Conservation (phyloP, 106 monocot genomes). For the Agapanthus africanus region DNA sequence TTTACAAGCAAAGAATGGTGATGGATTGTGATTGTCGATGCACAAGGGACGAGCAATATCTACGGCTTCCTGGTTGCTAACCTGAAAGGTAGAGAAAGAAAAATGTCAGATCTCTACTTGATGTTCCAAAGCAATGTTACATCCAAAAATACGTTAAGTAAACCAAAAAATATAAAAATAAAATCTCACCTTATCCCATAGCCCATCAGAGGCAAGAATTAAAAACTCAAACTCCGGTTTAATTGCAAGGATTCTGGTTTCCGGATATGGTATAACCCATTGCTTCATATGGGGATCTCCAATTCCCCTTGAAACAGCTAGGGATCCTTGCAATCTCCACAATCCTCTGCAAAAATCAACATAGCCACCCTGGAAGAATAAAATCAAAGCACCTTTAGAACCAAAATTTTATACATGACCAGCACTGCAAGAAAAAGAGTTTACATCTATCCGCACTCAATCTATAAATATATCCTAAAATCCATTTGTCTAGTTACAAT, state of each 20-base stretch:
- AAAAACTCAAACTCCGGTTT: constrained; percentile 70
- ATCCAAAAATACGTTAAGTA: background rate
- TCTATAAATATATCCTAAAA: background rate
- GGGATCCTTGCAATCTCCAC: constrained; percentile 79
- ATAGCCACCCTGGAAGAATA: constrained; percentile 72
- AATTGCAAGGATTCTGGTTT: constrained; percentile 46
- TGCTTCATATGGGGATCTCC: constrained; percentile 81
- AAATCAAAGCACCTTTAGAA: background rate
- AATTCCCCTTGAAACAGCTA: constrained; percentile 87
- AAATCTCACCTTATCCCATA: constrained; percentile 57
- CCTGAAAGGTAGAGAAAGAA: constrained; percentile 13
- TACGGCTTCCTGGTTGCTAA: constrained; percentile 75
- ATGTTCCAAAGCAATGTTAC: background rate
- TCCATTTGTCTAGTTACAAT: no score
- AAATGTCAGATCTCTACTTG: background rate
- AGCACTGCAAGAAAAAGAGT: background rate
- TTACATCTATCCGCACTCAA: background rate
- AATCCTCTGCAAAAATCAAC: constrained; percentile 52
- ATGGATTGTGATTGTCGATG: constrained; percentile 16
- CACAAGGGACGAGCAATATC: constrained; percentile 45
- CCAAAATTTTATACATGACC: background rate
- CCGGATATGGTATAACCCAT: constrained; percentile 79
- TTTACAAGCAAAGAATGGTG: constrained; percentile 45
- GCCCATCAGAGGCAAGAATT: constrained; percentile 89
- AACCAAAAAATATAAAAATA: background rate